Percentiles rank a stretch among this genome's conserved stretches.
phyloP scores from a whole-genome alignment of 768 basidiomycete species.

The Termitomyces sp. region DNA sequence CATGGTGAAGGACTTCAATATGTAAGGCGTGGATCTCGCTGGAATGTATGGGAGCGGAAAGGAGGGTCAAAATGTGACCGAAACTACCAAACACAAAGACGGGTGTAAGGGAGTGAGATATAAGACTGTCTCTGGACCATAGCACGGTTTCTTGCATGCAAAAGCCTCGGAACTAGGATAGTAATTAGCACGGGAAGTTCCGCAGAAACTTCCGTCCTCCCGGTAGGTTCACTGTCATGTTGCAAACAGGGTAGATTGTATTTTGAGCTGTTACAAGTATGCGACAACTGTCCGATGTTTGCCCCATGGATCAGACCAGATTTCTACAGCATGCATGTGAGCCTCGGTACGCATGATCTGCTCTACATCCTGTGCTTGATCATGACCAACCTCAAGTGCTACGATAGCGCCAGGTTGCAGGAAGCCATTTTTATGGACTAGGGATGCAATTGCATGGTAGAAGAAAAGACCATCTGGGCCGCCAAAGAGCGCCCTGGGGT shows the following conservation, averaged over 20 bases:
- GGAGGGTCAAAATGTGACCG: neutral
- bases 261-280: slow-evolving; percentile 25
- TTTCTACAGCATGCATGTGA: slow-evolving; percentile 42
- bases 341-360: slow-evolving; percentile 47
- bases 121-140: neutral
- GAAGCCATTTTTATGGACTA: slow-evolving; percentile 48
- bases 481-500: slow-evolving; percentile 75
- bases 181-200: neutral
- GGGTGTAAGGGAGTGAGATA: neutral
- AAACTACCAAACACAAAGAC: neutral
- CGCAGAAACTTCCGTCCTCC: neutral
- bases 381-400: slow-evolving; percentile 75
- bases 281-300: slow-evolving; percentile 67
- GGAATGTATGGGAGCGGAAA: neutral
- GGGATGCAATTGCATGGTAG: slow-evolving; percentile 62
- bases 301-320: slow-evolving; percentile 82
- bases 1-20: neutral
- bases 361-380: slow-evolving; percentile 61
- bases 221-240: neutral
- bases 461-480: slow-evolving; percentile 59
- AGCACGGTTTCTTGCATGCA: neutral
- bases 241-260: neutral
- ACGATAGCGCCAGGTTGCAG: slow-evolving; percentile 49
- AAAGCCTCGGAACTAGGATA: slow-evolving; percentile 1
- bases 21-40: neutral